Evolutionary conservation across 2,329 filamentous ascomycete species (phyloP), one percentile per base, ranked within the genome.

Genomic region (Aspergillus eucalypticola): DNA sequence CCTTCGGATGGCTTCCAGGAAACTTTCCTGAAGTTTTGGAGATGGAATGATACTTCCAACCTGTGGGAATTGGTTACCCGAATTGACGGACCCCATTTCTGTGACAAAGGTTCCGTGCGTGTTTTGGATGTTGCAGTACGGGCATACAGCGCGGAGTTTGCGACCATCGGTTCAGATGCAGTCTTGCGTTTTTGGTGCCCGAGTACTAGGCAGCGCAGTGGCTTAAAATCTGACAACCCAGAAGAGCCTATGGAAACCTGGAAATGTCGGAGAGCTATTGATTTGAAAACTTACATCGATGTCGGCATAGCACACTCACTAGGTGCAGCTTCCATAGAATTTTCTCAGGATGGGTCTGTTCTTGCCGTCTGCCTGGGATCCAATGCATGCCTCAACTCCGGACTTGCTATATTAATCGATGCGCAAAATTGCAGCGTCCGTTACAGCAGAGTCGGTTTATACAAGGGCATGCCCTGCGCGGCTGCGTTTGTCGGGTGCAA

Each of bases 11-110:
- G 82, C 81, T 63, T 83, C 84, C 46, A 63, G 8, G 94, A 98
- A 73, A 85, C 92, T 0, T 90, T 90, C 69, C 81, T 99, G 53
- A 97, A 96, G 73, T 95, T 99, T 73, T 99, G 95, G 95, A 88
- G 74, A 76, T 90, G 77, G 86, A 85, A 77, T 71, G 81, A 69
- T 70, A 81, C 69, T 71, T 81, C 71, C 71, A 85, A 70, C 70
- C 79, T 67, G 13, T 91, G 95, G 82, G 87, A 90, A 62, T 81
- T 99, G 10, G 87, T 91, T 54, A 90, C 92, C 2, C 87, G 94
- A 60, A 86, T 98, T 56, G 92, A 96, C 72, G 84, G 87, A 8
- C 93, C 95, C 15, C 94, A 99, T 75, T 83, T 85, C 58, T 75
- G 79, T 60, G 82, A 86, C 10, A 73, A 76, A 6, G 75, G 76